Evolutionary conservation across 192 early-diverging fungal species (phyloP), one percentile per base, ranked within the genome.

Genomic region (Oehlia diaphana): DNA sequence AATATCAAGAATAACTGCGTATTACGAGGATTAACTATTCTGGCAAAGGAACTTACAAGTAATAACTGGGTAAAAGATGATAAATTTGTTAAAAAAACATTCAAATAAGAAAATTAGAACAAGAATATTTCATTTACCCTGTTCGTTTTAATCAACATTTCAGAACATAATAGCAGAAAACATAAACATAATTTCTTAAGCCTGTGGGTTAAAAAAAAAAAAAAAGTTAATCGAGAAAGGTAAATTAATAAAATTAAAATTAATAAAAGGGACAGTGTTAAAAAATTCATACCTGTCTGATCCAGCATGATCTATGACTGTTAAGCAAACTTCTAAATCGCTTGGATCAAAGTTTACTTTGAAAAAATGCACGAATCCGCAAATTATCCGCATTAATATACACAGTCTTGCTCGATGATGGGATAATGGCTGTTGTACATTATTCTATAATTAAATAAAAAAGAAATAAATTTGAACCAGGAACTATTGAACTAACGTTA

Each of bases 101-200:
- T 8, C 3, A 16, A 21, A 16, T 12, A 13, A 62, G 26, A 62
- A 37, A 6, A 63, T 61, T 14, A 50, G 9, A 75, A 19, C 19
- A 35, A 44, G 31, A 19, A 69, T 53, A 33, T 16, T 14, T 26
- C 12, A 21, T 23, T 69, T 78, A 69, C 66, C 49, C 44, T 42
- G 28, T 21, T 23, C 42, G 14, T 33, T 42, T 19, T 12, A 16
- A 69, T 19, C 1, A 69, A 28, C 67, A 35, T 44, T 9, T 78
- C 49, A 13, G 49, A 44, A 9, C 63, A 69, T 3, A 78, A 2
- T 39, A 78, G 33, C 31, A 78, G 9, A 39, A 78, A 78, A 12
- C 77, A 69, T 1, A 78, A 53, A 68, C 65, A 69, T 28, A 78
- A 64, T 68, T 78, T 78, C 13, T 37, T 63, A 0, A 78, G 66